These are phyloP conservation scores for Papiliotrema flavescens DNA, from an alignment of 1,284 basidiomycete species.

Conservation along the genomic window DNA sequence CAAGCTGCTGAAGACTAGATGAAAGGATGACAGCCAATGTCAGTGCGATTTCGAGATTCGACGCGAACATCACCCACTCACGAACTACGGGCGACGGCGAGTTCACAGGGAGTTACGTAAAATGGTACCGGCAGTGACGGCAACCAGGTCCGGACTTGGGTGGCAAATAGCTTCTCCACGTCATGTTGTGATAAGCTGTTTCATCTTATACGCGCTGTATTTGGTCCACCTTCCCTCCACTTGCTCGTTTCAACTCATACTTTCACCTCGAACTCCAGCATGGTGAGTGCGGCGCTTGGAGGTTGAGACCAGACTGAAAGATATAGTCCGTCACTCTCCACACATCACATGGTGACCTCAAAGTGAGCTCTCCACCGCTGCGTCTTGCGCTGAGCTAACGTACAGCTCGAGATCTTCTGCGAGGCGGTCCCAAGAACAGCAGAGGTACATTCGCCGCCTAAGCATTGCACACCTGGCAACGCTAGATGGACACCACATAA, in stretches of 20 bases:
- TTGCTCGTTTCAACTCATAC: neutral
- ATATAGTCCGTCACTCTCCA: slow-evolving; percentile 1
- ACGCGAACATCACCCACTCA: no score
- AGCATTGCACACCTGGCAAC: no score
- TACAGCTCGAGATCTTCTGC: slow-evolving; percentile 91
- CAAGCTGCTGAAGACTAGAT: no score
- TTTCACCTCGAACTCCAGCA: neutral
- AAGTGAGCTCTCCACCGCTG: neutral
- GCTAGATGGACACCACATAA: no score
- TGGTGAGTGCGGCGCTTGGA: slow-evolving; percentile 5
- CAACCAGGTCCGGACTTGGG: no score
- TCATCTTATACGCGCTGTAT: neutral
- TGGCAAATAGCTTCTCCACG: neutral
- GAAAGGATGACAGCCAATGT: no score
- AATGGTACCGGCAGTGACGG: no score
- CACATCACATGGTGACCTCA: neutral
- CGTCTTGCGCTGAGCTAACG: neutral
- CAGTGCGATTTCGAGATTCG: no score
- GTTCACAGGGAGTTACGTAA: no score
- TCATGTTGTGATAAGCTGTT: neutral
- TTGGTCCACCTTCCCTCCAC: neutral
- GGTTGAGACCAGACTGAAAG: neutral
- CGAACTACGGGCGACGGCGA: no score
- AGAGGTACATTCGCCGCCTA: slow-evolving; percentile 58
- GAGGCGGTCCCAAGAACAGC: slow-evolving; percentile 91